A percentile compares a stretch with the other conserved stretches of the same genome.
These are phyloP conservation scores for Candida sp. DNA, from an alignment of 1,139 yeast species.

Conservation along the genomic window DNA sequence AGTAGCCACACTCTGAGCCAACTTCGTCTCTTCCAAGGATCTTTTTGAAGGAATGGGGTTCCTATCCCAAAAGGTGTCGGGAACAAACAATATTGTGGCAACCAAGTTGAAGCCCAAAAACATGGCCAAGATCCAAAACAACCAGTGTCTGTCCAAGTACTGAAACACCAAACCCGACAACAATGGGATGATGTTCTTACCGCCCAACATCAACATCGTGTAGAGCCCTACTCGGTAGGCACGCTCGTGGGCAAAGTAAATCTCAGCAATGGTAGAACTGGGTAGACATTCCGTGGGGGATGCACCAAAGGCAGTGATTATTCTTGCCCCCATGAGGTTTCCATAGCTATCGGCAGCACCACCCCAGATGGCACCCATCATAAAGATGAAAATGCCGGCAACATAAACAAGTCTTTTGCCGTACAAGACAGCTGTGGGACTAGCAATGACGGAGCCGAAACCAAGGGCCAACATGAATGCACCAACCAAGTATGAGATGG, in stretches of 20 bases:
- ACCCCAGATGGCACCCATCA: conserved; percentile 60
- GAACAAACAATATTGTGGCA: conserved; percentile 57
- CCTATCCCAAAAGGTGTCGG: conserved; percentile 71
- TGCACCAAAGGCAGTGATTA: conserved; percentile 61
- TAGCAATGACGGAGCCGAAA: conserved; percentile 58
- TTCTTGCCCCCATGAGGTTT: conserved; percentile 59
- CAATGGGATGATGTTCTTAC: conserved; percentile 63
- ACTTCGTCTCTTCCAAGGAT: conserved; percentile 51
- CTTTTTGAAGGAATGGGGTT: conserved; percentile 54
- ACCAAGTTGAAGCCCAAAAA: conserved; percentile 52
- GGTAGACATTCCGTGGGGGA: conserved; percentile 69
- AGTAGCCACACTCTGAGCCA: conserved; percentile 45
- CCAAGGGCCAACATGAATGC: conserved; percentile 65
- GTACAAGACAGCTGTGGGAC: conserved; percentile 61
- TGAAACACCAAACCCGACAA: conserved; percentile 58
- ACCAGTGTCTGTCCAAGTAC: conserved; percentile 59
- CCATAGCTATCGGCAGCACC: conserved; percentile 54
- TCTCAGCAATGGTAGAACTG: conserved; percentile 64
- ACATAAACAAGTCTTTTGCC: conserved; percentile 65
- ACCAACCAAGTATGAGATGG: conserved; percentile 60
- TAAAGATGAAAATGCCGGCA: conserved; percentile 50
- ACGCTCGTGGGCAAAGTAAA: conserved; percentile 67
- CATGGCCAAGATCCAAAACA: conserved; percentile 62
- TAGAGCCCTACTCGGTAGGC: conserved; percentile 68
- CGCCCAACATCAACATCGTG: conserved; percentile 64